Evolutionary conservation across 306 rosid genomes (phyloP).

Genomic region (Senna tora): DNA sequence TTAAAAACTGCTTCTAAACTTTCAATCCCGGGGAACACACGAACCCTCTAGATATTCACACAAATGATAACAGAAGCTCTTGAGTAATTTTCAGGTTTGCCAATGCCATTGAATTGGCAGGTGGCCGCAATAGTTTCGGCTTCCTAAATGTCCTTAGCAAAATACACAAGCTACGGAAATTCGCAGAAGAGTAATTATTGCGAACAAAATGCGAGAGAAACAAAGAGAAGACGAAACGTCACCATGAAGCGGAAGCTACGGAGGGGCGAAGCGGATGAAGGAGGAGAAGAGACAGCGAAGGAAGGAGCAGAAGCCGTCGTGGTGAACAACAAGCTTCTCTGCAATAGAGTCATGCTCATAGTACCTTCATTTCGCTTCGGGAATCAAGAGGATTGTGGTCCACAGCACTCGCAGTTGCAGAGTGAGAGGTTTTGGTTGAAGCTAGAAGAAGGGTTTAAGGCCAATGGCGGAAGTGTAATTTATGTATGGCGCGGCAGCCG

Average conservation of each 20-base stretch:
- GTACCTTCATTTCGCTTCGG: constrained; percentile 37
- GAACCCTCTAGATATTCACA: neutral
- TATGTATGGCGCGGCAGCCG: neutral
- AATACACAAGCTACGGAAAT: neutral
- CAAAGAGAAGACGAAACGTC: constrained; percentile 29
- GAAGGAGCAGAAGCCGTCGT: constrained; percentile 40
- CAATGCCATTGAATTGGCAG: neutral
- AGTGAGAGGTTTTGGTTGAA: neutral
- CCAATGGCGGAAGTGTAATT: neutral
- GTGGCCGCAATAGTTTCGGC: no score
- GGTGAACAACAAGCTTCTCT: constrained; percentile 51
- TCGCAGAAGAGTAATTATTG: neutral
- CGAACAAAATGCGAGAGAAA: neutral
- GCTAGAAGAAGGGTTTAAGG: constrained; percentile 18
- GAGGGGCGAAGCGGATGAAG: constrained; percentile 48
- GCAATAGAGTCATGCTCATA: constrained; percentile 60
- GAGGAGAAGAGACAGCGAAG: constrained; percentile 36
- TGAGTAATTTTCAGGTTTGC: neutral
- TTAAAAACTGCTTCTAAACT: neutral
- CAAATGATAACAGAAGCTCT: neutral
- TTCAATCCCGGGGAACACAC: neutral
- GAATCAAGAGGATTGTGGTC: neutral
- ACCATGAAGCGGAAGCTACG: constrained; percentile 61
- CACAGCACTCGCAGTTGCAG: neutral
- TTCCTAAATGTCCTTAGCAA: neutral